phyloP scores from a whole-genome alignment of 2,329 filamentous ascomycete species.

The Emmonsia crescens region DNA sequence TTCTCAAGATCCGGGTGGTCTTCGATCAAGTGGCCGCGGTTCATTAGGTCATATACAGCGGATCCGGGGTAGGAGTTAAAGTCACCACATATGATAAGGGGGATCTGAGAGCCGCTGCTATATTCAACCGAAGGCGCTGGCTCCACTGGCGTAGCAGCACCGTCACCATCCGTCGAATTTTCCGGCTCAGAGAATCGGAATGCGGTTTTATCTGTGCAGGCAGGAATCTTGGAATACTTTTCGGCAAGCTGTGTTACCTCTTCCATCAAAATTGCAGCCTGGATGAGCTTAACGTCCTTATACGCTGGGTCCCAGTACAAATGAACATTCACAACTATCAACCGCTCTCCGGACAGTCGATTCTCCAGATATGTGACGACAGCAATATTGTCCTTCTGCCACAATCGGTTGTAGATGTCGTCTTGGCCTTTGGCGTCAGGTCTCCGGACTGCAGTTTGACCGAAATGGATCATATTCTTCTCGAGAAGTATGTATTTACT shows the following conservation, averaged over 20 bases:
- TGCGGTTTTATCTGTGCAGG: constrained; percentile 66
- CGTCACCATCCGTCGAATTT: constrained; percentile 30
- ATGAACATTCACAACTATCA: constrained; percentile 91
- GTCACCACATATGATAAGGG: constrained; percentile 83
- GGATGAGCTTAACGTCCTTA: constrained; percentile 91
- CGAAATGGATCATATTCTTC: constrained; percentile 89
- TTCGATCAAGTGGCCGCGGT: constrained; percentile 64
- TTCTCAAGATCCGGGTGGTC: constrained; percentile 70
- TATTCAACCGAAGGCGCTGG: constrained; percentile 81
- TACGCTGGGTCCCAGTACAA: constrained; percentile 87
- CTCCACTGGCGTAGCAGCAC: constrained; percentile 40
- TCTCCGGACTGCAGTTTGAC: constrained; percentile 81
- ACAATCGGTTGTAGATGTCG: constrained; percentile 96
- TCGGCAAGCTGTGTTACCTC: constrained; percentile 77
- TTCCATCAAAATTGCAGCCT: constrained; percentile 92
- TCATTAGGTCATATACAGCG: constrained; percentile 82
- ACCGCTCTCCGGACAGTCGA: constrained; percentile 71
- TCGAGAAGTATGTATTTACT: constrained; percentile 90
- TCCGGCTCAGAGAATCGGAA: constrained; percentile 43
- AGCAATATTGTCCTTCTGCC: constrained; percentile 96
- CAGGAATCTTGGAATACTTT: constrained; percentile 66
- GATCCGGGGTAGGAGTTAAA: constrained; percentile 87
- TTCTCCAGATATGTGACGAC: constrained; percentile 90
- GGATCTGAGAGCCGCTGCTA: constrained; percentile 73
- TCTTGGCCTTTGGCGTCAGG: constrained; percentile 96